These are phyloP conservation scores for Lyophyllum shimeji DNA, from an alignment of 768 basidiomycete species.

Conservation along the genomic window DNA sequence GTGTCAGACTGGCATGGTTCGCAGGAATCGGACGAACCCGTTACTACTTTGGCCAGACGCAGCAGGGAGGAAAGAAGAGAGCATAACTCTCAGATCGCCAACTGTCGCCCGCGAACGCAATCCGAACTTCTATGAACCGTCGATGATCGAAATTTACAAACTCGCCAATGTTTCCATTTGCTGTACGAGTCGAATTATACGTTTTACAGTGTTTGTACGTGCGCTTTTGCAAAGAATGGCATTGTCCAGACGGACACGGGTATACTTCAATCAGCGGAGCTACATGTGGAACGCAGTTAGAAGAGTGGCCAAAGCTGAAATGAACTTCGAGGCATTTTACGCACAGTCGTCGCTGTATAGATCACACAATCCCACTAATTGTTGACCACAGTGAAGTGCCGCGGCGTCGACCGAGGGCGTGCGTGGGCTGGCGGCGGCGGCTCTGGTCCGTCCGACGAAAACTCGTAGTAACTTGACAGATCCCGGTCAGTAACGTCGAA, in stretches of 20 bases:
- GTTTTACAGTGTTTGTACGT: neutral
- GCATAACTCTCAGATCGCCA: neutral
- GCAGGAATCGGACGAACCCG: conserved; percentile 20
- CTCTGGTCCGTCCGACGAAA: conserved; percentile 21
- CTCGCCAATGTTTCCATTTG: neutral
- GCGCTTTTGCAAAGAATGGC: neutral
- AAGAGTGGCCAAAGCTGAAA: neutral
- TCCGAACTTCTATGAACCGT: neutral
- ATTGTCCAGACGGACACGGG: neutral
- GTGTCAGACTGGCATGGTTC: conserved; percentile 21
- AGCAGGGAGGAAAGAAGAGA: conserved; percentile 1
- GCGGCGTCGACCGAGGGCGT: conserved; percentile 19
- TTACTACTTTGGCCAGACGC: conserved; percentile 16
- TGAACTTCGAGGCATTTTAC: neutral
- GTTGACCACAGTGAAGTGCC: conserved; percentile 32
- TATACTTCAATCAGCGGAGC: neutral
- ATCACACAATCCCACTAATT: conserved; percentile 15
- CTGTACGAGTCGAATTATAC: neutral
- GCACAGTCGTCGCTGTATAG: neutral
- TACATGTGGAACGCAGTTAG: neutral
- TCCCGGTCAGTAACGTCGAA: conserved; percentile 29
- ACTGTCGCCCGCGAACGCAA: too few relatives aligned
- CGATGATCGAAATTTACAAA: neutral
- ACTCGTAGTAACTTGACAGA: conserved; percentile 32
- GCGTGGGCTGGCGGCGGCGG: conserved; percentile 19